Evolutionary conservation across 306 rosid species (phyloP).

Genomic region (Medicago lupulina): DNA sequence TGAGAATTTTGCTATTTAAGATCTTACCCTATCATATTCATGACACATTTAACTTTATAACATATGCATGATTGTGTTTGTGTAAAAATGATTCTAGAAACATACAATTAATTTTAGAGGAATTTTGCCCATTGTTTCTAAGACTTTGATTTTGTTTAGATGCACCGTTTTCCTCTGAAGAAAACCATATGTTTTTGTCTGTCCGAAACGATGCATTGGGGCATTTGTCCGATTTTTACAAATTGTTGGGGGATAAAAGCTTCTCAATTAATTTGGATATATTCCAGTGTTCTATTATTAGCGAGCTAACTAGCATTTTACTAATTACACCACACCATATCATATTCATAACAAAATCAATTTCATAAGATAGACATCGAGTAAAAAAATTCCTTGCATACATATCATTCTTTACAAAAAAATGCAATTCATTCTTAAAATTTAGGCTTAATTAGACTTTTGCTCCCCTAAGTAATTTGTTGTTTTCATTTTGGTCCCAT

Average conservation of each 20-base stretch:
- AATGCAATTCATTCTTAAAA: not conserved
- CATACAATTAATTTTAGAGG: not conserved
- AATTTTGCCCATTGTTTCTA: too few relatives aligned
- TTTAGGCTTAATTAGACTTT: too few relatives aligned
- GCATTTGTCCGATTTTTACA: too few relatives aligned
- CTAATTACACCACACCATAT: not conserved
- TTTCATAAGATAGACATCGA: not conserved
- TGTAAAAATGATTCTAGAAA: not conserved
- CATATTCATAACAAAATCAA: not conserved
- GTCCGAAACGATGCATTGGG: too few relatives aligned
- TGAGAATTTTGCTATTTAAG: conserved; percentile 38
- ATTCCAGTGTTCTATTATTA: not conserved
- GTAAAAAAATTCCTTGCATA: not conserved
- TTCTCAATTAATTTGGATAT: not conserved
- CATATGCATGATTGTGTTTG: not conserved
- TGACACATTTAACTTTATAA: not conserved
- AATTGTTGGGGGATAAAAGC: too few relatives aligned
- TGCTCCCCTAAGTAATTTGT: too few relatives aligned
- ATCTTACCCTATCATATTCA: not conserved
- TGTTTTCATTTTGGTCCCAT: too few relatives aligned
- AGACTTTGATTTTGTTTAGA: too few relatives aligned
- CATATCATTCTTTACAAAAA: not conserved
- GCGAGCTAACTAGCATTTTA: not conserved
- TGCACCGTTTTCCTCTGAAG: too few relatives aligned
- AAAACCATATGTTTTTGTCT: too few relatives aligned